Base-by-base conservation (phyloP, 495 filamentous ascomycete genomes). In the Elasticomyces elasticus region DNA sequence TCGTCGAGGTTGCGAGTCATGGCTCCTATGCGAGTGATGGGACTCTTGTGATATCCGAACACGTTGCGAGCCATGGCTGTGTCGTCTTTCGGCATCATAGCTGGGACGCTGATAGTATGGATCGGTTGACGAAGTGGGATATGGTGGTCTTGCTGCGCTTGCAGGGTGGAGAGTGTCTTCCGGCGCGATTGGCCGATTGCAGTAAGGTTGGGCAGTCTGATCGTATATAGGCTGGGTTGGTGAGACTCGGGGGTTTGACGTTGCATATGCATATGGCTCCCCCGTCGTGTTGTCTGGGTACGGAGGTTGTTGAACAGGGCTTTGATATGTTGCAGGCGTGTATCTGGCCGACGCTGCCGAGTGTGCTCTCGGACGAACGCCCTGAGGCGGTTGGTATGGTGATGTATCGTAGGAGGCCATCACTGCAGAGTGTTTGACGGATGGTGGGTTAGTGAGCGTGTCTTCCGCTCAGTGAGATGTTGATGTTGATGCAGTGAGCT, bases 11-110 rank as follows among this genome's bases (percentile, higher is more conserved):
- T 40, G 48, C n/a, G 48, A 51, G 27, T 22, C 30, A 27, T 51
- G 48, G 31, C 48, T 51, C 9, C 40, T 20, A 23, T 54, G 40
- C 17, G 51, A 54, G 4, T n/a, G 50, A 41, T 44, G 35, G 37
- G 51, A 54, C 15, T 41, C 15, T 17, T 37, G 51, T 10, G 51
- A 54, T 6, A 23, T 2, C 1, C 25, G 51, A 9, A 42, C 45
- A 1, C 42, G 51, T 5, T 46, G 51, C 1, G 51, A 54, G 48
- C 48, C 24, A 13, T 40, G 19, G 48, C 48, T 51, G 11, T 4
- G 22, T 20, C 48, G 28, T 26, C 48, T 24, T 20, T 51, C 48
- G 19, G 22, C 12, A 7, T 40, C 48, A 13, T 37, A 9, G 19
- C 11, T 19, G 17, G 48, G 48, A 40, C 48, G 48, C 5, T 19